Percentiles rank a stretch among this genome's conserved stretches.
Conservation (phyloP, 75 land plant species). For the Sequoiadendron giganteum region DNA sequence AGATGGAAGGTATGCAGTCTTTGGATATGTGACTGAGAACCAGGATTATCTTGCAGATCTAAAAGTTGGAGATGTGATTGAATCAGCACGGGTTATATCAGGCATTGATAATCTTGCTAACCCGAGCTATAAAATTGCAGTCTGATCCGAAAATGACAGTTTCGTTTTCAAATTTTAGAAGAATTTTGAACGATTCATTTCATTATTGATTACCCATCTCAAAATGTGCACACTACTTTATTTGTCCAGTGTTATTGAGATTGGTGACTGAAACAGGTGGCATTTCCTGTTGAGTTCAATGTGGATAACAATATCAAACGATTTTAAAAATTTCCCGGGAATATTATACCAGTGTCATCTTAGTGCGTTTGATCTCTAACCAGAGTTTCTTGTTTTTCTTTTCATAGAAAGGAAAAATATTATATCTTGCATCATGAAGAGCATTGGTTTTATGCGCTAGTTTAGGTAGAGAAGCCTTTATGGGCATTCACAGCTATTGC, state of each 20-base stretch:
- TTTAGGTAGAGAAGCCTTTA: not conserved
- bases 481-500: not conserved
- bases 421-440: not conserved
- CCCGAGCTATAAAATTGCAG: slow-evolving; percentile 93
- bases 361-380: not conserved
- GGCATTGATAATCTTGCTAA: slow-evolving; percentile 93
- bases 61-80: slow-evolving; percentile 97
- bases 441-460: not conserved
- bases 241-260: not conserved
- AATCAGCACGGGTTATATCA: slow-evolving; percentile 82
- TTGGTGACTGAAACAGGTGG: not conserved
- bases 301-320: not conserved
- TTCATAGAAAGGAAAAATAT: not conserved
- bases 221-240: not conserved
- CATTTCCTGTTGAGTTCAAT: not conserved
- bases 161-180: not conserved
- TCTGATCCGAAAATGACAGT: slow-evolving; percentile 17
- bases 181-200: not conserved
- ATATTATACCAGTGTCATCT: not conserved
- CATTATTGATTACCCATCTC: not conserved
- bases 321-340: not conserved
- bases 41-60: slow-evolving; percentile 89
- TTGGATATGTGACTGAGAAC: slow-evolving; percentile 95
- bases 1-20: slow-evolving; percentile 94
- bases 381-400: not conserved